Evolutionary conservation across 2,329 filamentous ascomycete species (phyloP).

Genomic region (Colletotrichum lentis): DNA sequence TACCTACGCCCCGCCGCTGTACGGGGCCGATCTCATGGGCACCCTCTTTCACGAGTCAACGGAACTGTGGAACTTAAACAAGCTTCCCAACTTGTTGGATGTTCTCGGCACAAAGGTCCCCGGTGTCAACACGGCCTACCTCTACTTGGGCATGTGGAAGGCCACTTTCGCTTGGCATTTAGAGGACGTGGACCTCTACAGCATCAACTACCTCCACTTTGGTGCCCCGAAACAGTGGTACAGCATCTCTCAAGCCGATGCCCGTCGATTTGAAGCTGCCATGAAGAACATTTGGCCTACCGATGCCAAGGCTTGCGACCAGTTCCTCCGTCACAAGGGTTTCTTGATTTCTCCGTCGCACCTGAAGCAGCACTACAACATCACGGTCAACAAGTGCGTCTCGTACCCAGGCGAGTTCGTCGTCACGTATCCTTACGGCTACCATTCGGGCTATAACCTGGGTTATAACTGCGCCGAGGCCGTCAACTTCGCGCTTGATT

Average conservation of each 20-base stretch:
- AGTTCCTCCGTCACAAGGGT: conserved; percentile 96
- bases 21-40: conserved; percentile 95
- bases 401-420: conserved; percentile 98
- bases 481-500: conserved; percentile 95
- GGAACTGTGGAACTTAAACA: conserved; percentile 91
- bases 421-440: conserved; percentile 97
- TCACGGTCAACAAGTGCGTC: conserved; percentile 94
- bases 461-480: conserved; percentile 99
- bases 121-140: conserved; percentile 96
- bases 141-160: conserved; percentile 99
- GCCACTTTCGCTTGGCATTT: conserved; percentile 99
- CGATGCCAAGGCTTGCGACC: conserved; percentile 93
- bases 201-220: conserved; percentile 99
- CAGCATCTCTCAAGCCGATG: conserved; percentile 95
- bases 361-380: conserved; percentile 86
- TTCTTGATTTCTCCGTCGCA: conserved; percentile 94
- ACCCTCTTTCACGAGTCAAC: conserved; percentile 90
- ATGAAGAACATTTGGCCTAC: conserved; percentile 97
- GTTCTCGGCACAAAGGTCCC: conserved; percentile 95
- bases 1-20: conserved; percentile 92
- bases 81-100: conserved; percentile 91
- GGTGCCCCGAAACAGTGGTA: conserved; percentile 99
- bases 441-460: conserved; percentile 96
- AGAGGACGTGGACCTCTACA: conserved; percentile 98
- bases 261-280: conserved; percentile 87